These are phyloP conservation scores for Coprinopsis sp. DNA, from an alignment of 768 basidiomycete species.

Conservation along the genomic window DNA sequence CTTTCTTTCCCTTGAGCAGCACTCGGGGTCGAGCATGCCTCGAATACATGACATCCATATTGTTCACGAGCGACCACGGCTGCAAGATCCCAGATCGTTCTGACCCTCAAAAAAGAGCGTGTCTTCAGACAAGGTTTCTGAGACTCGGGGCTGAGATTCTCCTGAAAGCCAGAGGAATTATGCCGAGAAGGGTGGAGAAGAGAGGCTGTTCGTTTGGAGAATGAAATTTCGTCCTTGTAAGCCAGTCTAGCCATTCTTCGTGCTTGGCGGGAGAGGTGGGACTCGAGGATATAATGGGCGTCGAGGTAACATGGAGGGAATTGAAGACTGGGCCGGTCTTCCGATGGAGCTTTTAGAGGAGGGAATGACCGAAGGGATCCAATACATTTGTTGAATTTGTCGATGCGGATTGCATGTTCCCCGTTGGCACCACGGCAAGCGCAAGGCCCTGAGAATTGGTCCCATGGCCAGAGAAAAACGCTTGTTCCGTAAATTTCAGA, in stretches of 20 bases:
- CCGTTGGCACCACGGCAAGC: slow-evolving; percentile 29
- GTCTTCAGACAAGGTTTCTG: slow-evolving; percentile 6
- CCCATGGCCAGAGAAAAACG: slow-evolving; percentile 55
- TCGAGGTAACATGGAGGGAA: slow-evolving; percentile 29
- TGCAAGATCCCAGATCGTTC: slow-evolving; percentile 41
- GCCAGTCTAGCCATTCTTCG: slow-evolving; percentile 10
- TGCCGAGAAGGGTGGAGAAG: not conserved
- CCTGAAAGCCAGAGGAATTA: slow-evolving; percentile 7
- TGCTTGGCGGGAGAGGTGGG: slow-evolving; percentile 38
- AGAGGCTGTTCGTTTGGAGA: not conserved
- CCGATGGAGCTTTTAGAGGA: not conserved
- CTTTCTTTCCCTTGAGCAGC: not conserved
- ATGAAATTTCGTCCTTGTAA: slow-evolving; percentile 2
- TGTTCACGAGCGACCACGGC: slow-evolving; percentile 32
- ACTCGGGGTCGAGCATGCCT: not conserved
- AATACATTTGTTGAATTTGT: slow-evolving; percentile 2
- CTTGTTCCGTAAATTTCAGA: slow-evolving; percentile 49
- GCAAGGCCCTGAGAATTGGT: slow-evolving; percentile 46
- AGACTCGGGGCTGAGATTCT: slow-evolving; percentile 2
- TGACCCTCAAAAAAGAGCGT: slow-evolving; percentile 1
- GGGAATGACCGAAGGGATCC: slow-evolving; percentile 15
- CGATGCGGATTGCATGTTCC: slow-evolving; percentile 1
- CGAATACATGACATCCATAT: slow-evolving; percentile 37
- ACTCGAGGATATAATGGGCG: slow-evolving; percentile 42
- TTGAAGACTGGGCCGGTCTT: slow-evolving; percentile 2